Evolutionary conservation across 2,329 filamentous ascomycete species (phyloP).

Genomic region (Phaeosphaeria sp.): DNA sequence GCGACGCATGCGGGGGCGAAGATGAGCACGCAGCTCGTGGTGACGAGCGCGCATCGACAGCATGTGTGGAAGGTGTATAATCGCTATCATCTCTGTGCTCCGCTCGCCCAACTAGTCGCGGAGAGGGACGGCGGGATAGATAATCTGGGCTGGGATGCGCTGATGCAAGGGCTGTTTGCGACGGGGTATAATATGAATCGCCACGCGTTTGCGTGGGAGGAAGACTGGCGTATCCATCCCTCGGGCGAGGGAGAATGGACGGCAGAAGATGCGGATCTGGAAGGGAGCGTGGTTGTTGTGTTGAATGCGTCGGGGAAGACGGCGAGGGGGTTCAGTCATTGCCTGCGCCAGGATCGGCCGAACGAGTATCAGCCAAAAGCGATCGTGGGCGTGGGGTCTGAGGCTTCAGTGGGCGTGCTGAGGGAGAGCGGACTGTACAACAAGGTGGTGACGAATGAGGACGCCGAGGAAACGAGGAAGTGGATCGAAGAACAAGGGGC

Average conservation of each 20-base stretch:
- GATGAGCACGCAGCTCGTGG: slow-evolving; percentile 42
- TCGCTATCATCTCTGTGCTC: slow-evolving; percentile 40
- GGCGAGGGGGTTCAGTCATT: slow-evolving; percentile 24
- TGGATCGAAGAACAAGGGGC: slow-evolving; percentile 2
- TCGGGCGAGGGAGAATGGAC: slow-evolving; percentile 23
- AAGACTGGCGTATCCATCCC: slow-evolving; percentile 20
- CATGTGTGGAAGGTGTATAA: slow-evolving; percentile 56
- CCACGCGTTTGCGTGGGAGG: slow-evolving; percentile 25
- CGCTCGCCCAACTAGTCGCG: slow-evolving; percentile 3
- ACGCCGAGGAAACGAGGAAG: slow-evolving; percentile 6
- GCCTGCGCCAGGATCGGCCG: slow-evolving; percentile 21
- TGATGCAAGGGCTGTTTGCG: slow-evolving; percentile 23
- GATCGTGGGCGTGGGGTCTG: slow-evolving; percentile 28
- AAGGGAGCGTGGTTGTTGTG: slow-evolving; percentile 20
- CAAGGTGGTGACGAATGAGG: slow-evolving; percentile 18
- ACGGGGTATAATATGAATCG: slow-evolving; percentile 26
- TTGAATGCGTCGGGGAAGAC: slow-evolving; percentile 34
- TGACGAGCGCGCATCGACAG: slow-evolving; percentile 47
- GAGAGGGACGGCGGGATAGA: slow-evolving; percentile 6
- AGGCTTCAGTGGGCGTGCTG: slow-evolving; percentile 13
- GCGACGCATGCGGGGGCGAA: slow-evolving; percentile 15
- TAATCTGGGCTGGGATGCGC: slow-evolving; percentile 23
- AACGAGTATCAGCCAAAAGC: slow-evolving; percentile 20
- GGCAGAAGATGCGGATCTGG: slow-evolving; percentile 22
- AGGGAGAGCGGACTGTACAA: slow-evolving; percentile 28